Base-by-base conservation (phyloP, 1,139 yeast species). In the Blastobotrys elegans region DNA sequence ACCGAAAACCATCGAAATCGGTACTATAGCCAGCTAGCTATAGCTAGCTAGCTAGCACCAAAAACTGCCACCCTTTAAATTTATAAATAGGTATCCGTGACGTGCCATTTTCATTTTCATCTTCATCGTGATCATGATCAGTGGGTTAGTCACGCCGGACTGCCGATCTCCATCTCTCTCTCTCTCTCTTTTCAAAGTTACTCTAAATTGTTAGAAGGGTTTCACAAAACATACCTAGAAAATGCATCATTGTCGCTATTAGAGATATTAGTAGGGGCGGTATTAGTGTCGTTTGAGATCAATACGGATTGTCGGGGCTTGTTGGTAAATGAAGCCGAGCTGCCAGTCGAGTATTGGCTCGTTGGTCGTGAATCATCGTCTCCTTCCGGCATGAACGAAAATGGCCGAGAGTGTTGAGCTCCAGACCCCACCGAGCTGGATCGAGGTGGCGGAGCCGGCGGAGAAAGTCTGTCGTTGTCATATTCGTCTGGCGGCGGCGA, bases 401-500 rank as follows among this genome's bases (percentile, higher is more conserved):
- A 43, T 4, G 46, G 46, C n/a, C 46, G 40, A 17, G 39, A 18
- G 3, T 11, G 3, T 13, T 7, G 24, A 17, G 10, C 10, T 16
- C 13, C 30, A 8, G 41, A 29, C 10, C 36, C 40, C n/a, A 26
- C 41, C 5, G 46, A 43, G 36, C 29, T 43, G 10, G 46, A 35
- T 35, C 46, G 13, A 13, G 33, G 40, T 8, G 46, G 40, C 16
- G 46, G 46, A 14, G 44, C 10, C 5, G 13, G 11, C 17, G 41
- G 41, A 13, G n/a, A 17, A 13, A 21, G 18, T n/a, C 26, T 16
- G 30, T 35, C 36, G 13, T 33, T 37, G 34, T 43, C 47, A 14
- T 40, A 45, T 13, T 48, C 50, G 17, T 29, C 26, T 17, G 47
- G 50, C 32, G 46, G 43, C 13, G 54, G 45, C 26, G 47, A 43